Percentiles rank a stretch among this genome's conserved stretches.
phyloP scores from a whole-genome alignment of 768 basidiomycete genomes.

The Phlebiopsis gigantea region DNA sequence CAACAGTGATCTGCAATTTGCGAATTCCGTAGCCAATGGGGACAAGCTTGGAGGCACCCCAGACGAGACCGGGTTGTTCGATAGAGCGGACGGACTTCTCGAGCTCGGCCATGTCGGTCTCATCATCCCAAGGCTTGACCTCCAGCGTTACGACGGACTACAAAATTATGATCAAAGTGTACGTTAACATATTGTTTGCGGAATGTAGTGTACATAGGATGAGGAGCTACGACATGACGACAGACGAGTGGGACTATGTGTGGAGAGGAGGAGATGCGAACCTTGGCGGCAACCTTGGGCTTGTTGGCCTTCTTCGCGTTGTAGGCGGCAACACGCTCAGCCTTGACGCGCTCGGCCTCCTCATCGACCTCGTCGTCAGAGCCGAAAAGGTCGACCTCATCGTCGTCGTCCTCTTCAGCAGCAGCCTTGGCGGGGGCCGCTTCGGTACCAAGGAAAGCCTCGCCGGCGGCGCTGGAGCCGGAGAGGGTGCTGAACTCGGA shows the following conservation, averaged over 20 bases:
- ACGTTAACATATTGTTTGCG: constrained; percentile 6
- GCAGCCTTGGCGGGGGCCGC: constrained; percentile 36
- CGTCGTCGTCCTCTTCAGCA: constrained; percentile 33
- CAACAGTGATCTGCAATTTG: constrained; percentile 76
- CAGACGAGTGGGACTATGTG: no score
- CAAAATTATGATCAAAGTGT: background rate
- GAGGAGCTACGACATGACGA: constrained; percentile 5
- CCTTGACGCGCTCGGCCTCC: constrained; percentile 57
- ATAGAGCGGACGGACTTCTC: constrained; percentile 83
- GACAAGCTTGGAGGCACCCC: constrained; percentile 93
- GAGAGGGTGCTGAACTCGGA: constrained; percentile 74
- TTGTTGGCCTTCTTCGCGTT: constrained; percentile 90
- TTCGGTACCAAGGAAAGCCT: constrained; percentile 56
- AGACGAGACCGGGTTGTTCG: constrained; percentile 85
- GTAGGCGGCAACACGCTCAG: constrained; percentile 91
- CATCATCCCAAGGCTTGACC: constrained; percentile 99
- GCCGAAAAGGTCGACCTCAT: constrained; percentile 73
- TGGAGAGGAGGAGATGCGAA: constrained; percentile 25
- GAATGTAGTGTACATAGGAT: constrained; percentile 10
- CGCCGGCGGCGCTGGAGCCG: constrained; percentile 80
- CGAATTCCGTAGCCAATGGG: constrained; percentile 90
- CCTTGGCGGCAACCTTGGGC: constrained; percentile 85
- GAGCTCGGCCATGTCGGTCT: constrained; percentile 91
- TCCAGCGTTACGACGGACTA: constrained; percentile 97
- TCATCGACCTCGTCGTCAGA: constrained; percentile 47